Conservation (phyloP, 2,329 filamentous ascomycete genomes). For the Podosphaera fusca region DNA sequence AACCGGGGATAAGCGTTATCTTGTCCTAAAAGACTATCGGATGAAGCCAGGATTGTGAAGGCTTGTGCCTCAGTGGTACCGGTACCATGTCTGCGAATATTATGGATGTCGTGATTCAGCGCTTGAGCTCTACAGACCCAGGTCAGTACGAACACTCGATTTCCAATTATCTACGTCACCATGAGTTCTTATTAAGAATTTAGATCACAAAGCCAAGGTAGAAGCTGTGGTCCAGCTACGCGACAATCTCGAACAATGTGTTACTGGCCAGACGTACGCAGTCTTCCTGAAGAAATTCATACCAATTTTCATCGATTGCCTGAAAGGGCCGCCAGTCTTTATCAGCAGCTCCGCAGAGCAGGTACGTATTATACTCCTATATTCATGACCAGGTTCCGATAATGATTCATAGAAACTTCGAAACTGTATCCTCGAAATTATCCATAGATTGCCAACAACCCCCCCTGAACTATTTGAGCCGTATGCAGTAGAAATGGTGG, state of each 20-base stretch:
- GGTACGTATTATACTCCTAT: constrained; percentile 24
- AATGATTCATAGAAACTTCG: constrained; percentile 45
- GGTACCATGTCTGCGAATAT: constrained; percentile 35
- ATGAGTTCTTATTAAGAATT: constrained; percentile 4
- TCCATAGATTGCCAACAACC: constrained; percentile 60
- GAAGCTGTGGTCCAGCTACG: constrained; percentile 69
- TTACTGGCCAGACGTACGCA: constrained; percentile 50
- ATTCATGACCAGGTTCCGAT: constrained; percentile 1
- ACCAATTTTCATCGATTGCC: constrained; percentile 67
- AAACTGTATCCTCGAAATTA: constrained; percentile 80
- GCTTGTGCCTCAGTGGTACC: constrained; percentile 4
- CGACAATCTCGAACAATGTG: constrained; percentile 80
- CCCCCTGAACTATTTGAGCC: constrained; percentile 66
- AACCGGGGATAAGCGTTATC: neutral
- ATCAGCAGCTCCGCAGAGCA: constrained; percentile 78
- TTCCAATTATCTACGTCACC: neutral
- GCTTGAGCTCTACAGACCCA: constrained; percentile 22
- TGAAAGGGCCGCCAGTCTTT: constrained; percentile 73
- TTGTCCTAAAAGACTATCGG: neutral
- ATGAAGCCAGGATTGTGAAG: neutral
- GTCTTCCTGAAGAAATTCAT: constrained; percentile 71
- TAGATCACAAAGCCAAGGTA: constrained; percentile 63
- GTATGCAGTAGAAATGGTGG: constrained; percentile 71
- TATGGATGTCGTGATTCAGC: constrained; percentile 39
- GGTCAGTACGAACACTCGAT: constrained; percentile 6